Percentiles rank a stretch among this genome's conserved stretches.
Conservation (phyloP, 2,329 filamentous ascomycete species). For the Hypoxylon sp. region DNA sequence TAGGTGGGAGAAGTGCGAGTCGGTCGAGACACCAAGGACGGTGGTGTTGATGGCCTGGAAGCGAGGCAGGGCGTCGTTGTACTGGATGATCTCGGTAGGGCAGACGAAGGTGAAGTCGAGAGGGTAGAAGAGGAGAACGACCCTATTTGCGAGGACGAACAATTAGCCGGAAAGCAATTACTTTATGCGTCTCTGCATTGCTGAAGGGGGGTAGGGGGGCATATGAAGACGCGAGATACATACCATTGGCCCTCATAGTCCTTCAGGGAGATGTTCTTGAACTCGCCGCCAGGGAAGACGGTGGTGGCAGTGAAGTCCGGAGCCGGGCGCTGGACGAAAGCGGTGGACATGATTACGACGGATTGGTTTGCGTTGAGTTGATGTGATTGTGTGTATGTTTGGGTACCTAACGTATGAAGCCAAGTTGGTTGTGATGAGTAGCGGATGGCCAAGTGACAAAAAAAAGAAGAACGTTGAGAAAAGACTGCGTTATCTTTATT, state of each 20-base stretch:
- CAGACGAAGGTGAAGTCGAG: constrained; percentile 77
- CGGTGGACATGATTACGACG: constrained; percentile 55
- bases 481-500: constrained; percentile 9
- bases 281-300: constrained; percentile 61
- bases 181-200: too few species aligned
- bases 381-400: background rate
- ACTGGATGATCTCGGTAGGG: constrained; percentile 74
- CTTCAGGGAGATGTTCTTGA: constrained; percentile 60
- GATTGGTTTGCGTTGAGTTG: background rate
- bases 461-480: constrained; percentile 12
- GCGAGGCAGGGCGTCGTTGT: constrained; percentile 69
- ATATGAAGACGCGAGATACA: constrained; percentile 43
- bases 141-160: constrained; percentile 56
- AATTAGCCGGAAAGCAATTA: constrained; percentile 9
- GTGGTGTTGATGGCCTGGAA: constrained; percentile 69
- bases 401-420: background rate
- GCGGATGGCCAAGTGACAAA: background rate
- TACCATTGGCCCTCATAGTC: constrained; percentile 62
- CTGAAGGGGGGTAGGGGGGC: too few species aligned
- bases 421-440: background rate
- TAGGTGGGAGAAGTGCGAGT: constrained; percentile 68
- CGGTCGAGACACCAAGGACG: constrained; percentile 71
- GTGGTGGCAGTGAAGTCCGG: constrained; percentile 63
- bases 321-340: constrained; percentile 62
- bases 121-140: constrained; percentile 74